Percentiles rank a stretch among this genome's conserved stretches.
These are phyloP conservation scores for Backusella australiensis DNA, from an alignment of 192 early-diverging fungal species.

Conservation along the genomic window DNA sequence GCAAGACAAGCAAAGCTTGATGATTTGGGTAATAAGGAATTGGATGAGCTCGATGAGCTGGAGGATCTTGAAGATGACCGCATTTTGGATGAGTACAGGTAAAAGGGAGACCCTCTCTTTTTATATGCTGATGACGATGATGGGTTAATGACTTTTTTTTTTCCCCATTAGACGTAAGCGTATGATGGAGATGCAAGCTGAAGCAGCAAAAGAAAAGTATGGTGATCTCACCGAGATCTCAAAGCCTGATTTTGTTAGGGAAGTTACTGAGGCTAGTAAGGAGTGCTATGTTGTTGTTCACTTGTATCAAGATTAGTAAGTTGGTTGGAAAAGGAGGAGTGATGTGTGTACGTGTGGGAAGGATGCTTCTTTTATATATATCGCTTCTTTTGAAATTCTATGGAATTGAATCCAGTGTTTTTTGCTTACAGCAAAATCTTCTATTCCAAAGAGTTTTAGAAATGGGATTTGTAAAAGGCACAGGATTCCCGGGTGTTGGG, in stretches of 20 bases:
- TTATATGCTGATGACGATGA: neutral
- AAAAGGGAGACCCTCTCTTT: neutral
- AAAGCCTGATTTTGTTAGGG: constrained; percentile 86
- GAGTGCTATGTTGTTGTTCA: constrained; percentile 61
- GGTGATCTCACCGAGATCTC: constrained; percentile 85
- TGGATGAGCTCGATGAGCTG: constrained; percentile 89
- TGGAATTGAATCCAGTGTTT: neutral
- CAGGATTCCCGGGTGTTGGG: no score
- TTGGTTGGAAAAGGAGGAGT: neutral
- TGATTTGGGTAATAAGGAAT: constrained; percentile 59
- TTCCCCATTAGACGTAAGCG: constrained; percentile 59
- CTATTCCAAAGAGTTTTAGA: neutral
- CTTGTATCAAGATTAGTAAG: constrained; percentile 63
- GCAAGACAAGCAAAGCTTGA: constrained; percentile 57
- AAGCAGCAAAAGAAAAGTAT: constrained; percentile 71
- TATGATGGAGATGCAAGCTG: constrained; percentile 81
- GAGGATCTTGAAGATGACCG: constrained; percentile 93
- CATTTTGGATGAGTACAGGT: constrained; percentile 75
- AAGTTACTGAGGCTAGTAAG: constrained; percentile 90
- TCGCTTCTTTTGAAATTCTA: no score
- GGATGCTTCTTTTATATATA: neutral
- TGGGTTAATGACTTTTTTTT: neutral
- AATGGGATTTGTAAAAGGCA: neutral
- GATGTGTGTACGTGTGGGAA: neutral
- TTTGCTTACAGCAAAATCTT: neutral